Conservation (phyloP, 1,284 basidiomycete genomes). For the Fistulina hepatica region DNA sequence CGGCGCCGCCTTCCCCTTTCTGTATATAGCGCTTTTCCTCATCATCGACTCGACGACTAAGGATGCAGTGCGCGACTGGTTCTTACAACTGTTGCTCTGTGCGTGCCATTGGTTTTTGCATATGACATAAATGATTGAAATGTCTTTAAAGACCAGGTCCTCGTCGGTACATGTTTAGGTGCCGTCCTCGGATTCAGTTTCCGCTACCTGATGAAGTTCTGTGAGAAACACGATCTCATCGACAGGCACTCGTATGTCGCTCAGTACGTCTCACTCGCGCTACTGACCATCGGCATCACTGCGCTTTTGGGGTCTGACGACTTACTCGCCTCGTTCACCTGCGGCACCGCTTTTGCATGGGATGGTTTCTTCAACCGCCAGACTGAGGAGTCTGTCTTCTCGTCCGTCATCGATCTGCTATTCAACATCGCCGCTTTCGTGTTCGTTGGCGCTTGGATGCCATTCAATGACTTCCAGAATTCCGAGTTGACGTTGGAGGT, state of each 20-base stretch:
- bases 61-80: conserved; percentile 70
- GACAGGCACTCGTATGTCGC: conserved; percentile 88
- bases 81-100: conserved; percentile 78
- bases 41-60: conserved; percentile 55
- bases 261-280: conserved; percentile 68
- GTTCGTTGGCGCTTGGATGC: conserved; percentile 92
- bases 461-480: conserved; percentile 69
- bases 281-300: conserved; percentile 76
- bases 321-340: conserved; percentile 87
- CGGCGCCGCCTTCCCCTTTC: conserved; percentile 92
- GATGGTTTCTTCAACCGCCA: conserved; percentile 97
- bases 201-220: conserved; percentile 93
- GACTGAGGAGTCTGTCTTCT: conserved; percentile 92
- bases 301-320: conserved; percentile 90
- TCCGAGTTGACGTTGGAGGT: conserved; percentile 58
- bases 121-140: conserved; percentile 3
- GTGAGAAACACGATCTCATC: conserved; percentile 80
- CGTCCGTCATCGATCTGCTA: conserved; percentile 87
- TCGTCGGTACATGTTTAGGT: conserved; percentile 75
- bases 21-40: conserved; percentile 89
- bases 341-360: conserved; percentile 96
- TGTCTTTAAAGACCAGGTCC: conserved; percentile 60
- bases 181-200: conserved; percentile 72
- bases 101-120: conserved; percentile 25
- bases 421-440: conserved; percentile 90